Percentiles rank a stretch among this genome's conserved stretches.
These are phyloP conservation scores for Entelexis sorbosivorans DNA, from an alignment of 1,139 yeast genomes.

Conservation along the genomic window DNA sequence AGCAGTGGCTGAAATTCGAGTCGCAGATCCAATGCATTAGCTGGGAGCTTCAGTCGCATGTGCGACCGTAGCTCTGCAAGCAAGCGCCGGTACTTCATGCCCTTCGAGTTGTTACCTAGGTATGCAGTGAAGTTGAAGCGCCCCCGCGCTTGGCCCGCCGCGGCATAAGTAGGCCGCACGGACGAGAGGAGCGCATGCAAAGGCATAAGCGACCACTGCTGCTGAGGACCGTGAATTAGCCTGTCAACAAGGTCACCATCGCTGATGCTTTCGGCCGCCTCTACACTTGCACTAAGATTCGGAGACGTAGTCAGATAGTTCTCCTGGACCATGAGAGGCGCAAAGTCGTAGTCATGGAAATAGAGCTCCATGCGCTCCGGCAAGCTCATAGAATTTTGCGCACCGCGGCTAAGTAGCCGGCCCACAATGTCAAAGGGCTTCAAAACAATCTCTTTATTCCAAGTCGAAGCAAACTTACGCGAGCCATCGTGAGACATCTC, in stretches of 20 bases:
- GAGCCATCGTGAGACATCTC: conserved; percentile 45
- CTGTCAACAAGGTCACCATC: conserved; percentile 71
- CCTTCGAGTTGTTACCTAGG: conserved; percentile 86
- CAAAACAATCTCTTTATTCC: conserved; percentile 73
- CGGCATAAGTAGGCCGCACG: conserved; percentile 58
- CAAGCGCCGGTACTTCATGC: conserved; percentile 63
- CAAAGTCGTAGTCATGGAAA: conserved; percentile 88
- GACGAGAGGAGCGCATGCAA: conserved; percentile 83
- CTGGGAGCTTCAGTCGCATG: conserved; percentile 65
- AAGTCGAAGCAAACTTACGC: conserved; percentile 45
- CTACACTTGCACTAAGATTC: conserved; percentile 46
- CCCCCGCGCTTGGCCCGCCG: conserved; percentile 61
- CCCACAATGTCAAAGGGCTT: conserved; percentile 87
- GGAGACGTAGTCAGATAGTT: conserved; percentile 48
- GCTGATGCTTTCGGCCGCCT: conserved; percentile 79
- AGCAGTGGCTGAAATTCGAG: conserved; percentile 65
- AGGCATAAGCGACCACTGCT: conserved; percentile 92
- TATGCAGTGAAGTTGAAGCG: conserved; percentile 73
- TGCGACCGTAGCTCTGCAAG: conserved; percentile 86
- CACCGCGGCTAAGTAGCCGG: conserved; percentile 52
- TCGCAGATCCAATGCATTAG: conserved; percentile 65
- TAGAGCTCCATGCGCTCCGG: conserved; percentile 81
- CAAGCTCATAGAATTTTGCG: conserved; percentile 49
- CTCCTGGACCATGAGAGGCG: conserved; percentile 94
- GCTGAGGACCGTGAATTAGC: conserved; percentile 79